Evolutionary conservation across 2,329 filamentous ascomycete species (phyloP), one percentile per base, ranked within the genome.

Genomic region (Fonsecaea erecta): DNA sequence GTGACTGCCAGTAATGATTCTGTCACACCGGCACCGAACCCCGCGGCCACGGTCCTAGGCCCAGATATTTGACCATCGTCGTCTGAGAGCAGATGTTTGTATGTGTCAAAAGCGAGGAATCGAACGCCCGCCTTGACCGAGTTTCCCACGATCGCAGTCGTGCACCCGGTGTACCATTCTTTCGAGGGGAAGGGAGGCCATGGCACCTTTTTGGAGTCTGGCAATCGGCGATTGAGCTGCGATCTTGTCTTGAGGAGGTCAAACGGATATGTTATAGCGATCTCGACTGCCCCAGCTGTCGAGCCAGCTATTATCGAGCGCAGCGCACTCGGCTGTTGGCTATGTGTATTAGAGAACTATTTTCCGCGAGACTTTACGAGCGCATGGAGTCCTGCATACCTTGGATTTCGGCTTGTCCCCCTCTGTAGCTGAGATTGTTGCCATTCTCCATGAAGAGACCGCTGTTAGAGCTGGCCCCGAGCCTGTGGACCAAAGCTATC

Each of bases 161-260:
- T 98, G 81, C 95, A 99, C 40, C 95, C 95, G 12, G 95, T 94
- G 78, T 99, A 99, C 95, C 95, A 99, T 78, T 96, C 92, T 72
- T 81, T 83, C 55, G 70, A 72, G 7, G 95, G 95, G 74, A 98
- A 98, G 11, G 92, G 91, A 51, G 95, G 95, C 91, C 92, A 97
- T 60, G 94, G 93, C 32, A 97, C 85, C 82, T 96, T 97, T 82
- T 96, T 84, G 53, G 89, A 90, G 62, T 90, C 88, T 55, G 90
- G 84, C 74, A 98, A 83, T 72, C 89, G 87, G 71, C 90, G 88
- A 78, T 99, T 99, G 74, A 99, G 88, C 79, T 98, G 95, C 62
- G 91, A 91, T 72, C 95, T 85, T 60, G 95, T 98, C 83, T 98
- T 98, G 74, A 94, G 94, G 81, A 98, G 97, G 79, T 97, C 93